Evolutionary conservation across 768 basidiomycete genomes (phyloP), one percentile per base, ranked within the genome.

Genomic region (Phlebiopsis gigantea): DNA sequence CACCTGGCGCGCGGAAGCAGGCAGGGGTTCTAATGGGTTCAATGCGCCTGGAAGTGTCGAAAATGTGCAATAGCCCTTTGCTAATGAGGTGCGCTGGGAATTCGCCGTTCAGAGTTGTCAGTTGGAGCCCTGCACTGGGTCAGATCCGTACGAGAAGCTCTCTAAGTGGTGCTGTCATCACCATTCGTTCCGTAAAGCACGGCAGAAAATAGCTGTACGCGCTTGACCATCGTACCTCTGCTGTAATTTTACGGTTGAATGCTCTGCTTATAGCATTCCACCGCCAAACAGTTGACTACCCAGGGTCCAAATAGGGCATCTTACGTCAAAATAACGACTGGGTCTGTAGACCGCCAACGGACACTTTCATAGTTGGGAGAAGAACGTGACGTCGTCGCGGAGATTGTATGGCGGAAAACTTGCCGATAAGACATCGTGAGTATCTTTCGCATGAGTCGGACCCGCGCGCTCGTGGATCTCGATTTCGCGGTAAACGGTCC

Each of bases 391-490:
- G 31, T 5, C 50, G 15, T 24, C 30, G 50, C 50, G 50, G 50
- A 51, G 50, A 22, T 51, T 39, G 50, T 51, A 10, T 51, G 50
- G 50, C n/a, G 6, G 2, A 41, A 39, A 19, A 22, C 50, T 17
- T 51, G 39, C 29, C 31, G 50, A 51, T 51, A 51, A 51, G 50
- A 39, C 31, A 41, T 22, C 50, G 50, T 51, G 50, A 51, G 50
- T 51, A 14, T 17, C 24, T 31, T 41, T 19, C 30, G 31, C 30
- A 28, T n/a, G 30, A 8, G 50, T 22, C 50, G 50, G 50, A 51
- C 50, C 50, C 50, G 50, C 50, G 50, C 31, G 15, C 25, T 14
- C 47, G 28, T 48, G 15, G 28, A 48, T 48, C 29, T 30, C 28
- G 47, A 48, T 48, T 48, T 30, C 28, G 47, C 47, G 1, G 28